Base-by-base conservation (phyloP, 768 basidiomycete species). In the Trametes villosa region DNA sequence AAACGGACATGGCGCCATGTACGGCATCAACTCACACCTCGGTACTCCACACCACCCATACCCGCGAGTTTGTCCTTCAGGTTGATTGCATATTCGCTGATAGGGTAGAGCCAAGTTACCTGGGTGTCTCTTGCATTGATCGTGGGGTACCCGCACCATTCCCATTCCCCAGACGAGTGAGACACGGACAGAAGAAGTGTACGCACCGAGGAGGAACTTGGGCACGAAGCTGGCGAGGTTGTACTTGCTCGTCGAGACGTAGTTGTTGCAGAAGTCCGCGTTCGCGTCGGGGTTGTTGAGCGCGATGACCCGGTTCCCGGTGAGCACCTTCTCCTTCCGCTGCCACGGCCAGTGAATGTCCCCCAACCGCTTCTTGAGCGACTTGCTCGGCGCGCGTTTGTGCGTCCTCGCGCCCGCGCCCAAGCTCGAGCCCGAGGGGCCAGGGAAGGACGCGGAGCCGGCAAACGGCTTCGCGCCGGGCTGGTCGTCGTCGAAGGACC, bases 211-310 rank as follows among this genome's bases (percentile, higher is more conserved):
- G 59, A 99, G 75, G 76, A 98, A 99, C 75, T 98, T 98, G 36
- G 94, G 94, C 4, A 95, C 60, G 73, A 98, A 98, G 0, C 92
- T 91, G 17, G 79, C 80, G 34, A 88, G 59, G 69, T 95, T 98
- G 76, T 98, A 99, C 75, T 98, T 98, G 80, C 91, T 93, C 24
- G 97, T 98, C 9, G 89, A 91, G 26, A 98, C 87, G 57, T 87
- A 88, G 74, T 99, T 99, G 53, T 83, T 86, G 67, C 80, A 77
- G 75, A 81, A 96, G 52, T 86, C 89, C 47, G 72, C 76, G 74
- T 88, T 89, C 62, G 87, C 82, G 31, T 75, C 64, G 38, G 81
- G 76, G 72, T 94, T 91, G 75, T 96, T 96, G 71, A 98, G 82
- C 17, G 87, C 83, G 57, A 98, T 85, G 53, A 92, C 75, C 53